These are phyloP conservation scores for Echium plantagineum DNA, from an alignment of 257 asterid species.

Conservation along the genomic window DNA sequence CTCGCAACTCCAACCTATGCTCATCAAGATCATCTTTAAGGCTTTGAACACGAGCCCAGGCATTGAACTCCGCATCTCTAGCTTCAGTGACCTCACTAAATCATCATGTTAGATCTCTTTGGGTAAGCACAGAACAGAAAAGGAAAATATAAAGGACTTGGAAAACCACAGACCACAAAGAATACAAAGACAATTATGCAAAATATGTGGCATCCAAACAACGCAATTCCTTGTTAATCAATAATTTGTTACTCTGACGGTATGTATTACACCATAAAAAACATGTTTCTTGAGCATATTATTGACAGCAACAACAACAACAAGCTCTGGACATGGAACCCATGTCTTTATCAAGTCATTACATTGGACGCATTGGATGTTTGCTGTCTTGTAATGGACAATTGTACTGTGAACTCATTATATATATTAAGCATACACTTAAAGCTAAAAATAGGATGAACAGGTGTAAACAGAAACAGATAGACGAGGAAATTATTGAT, in stretches of 20 bases:
- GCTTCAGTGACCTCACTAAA: slow-evolving; percentile 77
- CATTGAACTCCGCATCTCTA: slow-evolving; percentile 58
- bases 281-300: background rate
- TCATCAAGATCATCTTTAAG: slow-evolving; percentile 80
- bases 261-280: background rate
- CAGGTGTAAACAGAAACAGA: background rate
- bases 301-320: background rate
- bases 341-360: too few species aligned
- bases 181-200: background rate
- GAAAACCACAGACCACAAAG: background rate
- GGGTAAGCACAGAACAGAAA: background rate
- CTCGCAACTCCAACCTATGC: slow-evolving; percentile 73
- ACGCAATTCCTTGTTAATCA: background rate
- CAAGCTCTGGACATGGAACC: background rate
- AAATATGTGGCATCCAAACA: background rate
- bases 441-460: background rate
- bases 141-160: background rate
- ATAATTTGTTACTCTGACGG: background rate
- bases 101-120: slow-evolving; percentile 12
- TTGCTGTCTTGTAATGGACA: too few species aligned
- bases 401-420: too few species aligned
- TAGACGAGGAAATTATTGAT: background rate
- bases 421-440: background rate
- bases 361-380: too few species aligned
- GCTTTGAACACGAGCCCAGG: slow-evolving; percentile 82